Conservation (phyloP, 2,329 filamentous ascomycete species). For the Colletotrichum chrysophilum region DNA sequence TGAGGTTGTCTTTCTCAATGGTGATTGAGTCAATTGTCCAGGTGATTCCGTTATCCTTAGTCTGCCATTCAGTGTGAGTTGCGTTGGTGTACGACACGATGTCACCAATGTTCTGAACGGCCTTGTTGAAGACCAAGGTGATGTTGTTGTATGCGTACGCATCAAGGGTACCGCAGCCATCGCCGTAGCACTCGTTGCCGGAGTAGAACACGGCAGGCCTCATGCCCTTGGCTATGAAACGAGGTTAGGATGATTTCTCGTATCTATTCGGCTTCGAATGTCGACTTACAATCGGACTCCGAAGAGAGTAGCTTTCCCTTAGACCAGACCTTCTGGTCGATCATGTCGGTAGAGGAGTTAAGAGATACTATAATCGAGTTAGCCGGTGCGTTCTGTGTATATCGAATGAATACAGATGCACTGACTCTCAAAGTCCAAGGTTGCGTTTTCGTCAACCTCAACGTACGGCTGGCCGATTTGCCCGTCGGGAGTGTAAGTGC, state of each 20-base stretch:
- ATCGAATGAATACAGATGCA: too few species aligned
- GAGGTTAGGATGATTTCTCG: neutral
- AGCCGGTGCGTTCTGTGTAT: neutral
- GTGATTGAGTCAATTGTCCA: slow-evolving; percentile 3
- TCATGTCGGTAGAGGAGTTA: neutral
- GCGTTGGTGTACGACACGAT: slow-evolving; percentile 8
- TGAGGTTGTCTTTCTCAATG: slow-evolving; percentile 5
- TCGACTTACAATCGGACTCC: neutral
- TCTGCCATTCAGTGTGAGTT: slow-evolving; percentile 1
- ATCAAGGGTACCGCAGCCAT: neutral
- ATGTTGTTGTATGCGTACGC: slow-evolving; percentile 8
- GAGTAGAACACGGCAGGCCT: slow-evolving; percentile 6
- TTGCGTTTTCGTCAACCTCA: neutral
- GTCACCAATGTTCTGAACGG: neutral
- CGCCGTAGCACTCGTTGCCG: slow-evolving; percentile 9
- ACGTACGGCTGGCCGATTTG: slow-evolving; percentile 7
- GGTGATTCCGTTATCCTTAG: slow-evolving; percentile 3
- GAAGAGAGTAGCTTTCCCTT: slow-evolving; percentile 1
- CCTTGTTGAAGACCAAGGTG: slow-evolving; percentile 7
- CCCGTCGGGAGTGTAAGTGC: neutral
- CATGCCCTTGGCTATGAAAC: slow-evolving; percentile 1
- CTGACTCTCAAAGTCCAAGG: slow-evolving; percentile 2
- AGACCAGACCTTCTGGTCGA: slow-evolving; percentile 2
- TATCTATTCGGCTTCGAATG: neutral
- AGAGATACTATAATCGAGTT: neutral